Conservation (phyloP, 352 stramenopile species). For the Phytophthora europaea region DNA sequence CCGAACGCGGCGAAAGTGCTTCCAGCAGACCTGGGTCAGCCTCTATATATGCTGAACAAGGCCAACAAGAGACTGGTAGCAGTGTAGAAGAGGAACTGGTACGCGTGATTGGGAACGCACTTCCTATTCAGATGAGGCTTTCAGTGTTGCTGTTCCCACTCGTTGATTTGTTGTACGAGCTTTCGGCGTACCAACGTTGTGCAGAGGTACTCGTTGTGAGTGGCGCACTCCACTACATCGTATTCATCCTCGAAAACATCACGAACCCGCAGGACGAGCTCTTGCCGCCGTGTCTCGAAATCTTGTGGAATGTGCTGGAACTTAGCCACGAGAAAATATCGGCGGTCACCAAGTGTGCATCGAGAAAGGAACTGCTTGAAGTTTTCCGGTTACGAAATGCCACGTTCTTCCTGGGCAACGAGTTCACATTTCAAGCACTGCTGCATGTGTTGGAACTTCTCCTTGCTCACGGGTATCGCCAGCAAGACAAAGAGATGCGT, state of each 20-base stretch:
- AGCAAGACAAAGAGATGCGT: slow-evolving; percentile 83
- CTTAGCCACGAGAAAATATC: slow-evolving; percentile 67
- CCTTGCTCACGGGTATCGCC: slow-evolving; percentile 64
- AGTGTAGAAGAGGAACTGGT: slow-evolving; percentile 20
- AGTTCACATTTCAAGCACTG: slow-evolving; percentile 67
- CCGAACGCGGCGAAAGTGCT: slow-evolving; percentile 1
- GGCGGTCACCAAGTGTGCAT: slow-evolving; percentile 46
- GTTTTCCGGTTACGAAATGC: slow-evolving; percentile 75
- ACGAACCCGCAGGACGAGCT: slow-evolving; percentile 71
- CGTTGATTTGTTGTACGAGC: slow-evolving; percentile 70
- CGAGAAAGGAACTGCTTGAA: slow-evolving; percentile 67
- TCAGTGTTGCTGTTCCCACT: slow-evolving; percentile 64
- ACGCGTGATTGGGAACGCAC: slow-evolving; percentile 8
- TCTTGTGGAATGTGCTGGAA: slow-evolving; percentile 84
- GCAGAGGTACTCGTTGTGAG: slow-evolving; percentile 76
- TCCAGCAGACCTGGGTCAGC: not conserved
- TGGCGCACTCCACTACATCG: slow-evolving; percentile 70
- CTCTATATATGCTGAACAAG: not conserved
- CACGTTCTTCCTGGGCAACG: slow-evolving; percentile 65
- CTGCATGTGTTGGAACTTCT: slow-evolving; percentile 69
- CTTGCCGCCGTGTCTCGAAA: slow-evolving; percentile 72
- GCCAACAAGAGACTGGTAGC: not conserved
- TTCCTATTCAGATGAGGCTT: slow-evolving; percentile 37
- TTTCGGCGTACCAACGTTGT: slow-evolving; percentile 74
- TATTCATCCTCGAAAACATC: slow-evolving; percentile 72